Conservation (phyloP, 2,329 filamentous ascomycete genomes). For the Aspergillus candidus region DNA sequence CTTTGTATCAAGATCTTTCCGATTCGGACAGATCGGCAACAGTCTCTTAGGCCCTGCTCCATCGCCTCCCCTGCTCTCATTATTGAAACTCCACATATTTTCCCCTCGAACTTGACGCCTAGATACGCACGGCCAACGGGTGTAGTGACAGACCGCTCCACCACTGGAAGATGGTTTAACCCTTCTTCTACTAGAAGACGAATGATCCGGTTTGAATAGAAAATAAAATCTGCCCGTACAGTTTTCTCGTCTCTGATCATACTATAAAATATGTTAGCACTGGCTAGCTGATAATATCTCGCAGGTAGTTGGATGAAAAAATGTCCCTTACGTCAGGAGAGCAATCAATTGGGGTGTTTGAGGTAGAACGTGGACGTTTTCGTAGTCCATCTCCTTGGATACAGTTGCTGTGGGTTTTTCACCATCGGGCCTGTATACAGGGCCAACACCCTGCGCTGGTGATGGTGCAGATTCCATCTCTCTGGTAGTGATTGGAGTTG, state of each 20-base stretch:
- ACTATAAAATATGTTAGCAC: slow-evolving; percentile 43
- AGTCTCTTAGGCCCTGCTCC: slow-evolving; percentile 94
- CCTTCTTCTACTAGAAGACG: slow-evolving; percentile 94
- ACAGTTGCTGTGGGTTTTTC: slow-evolving; percentile 85
- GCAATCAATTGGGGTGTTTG: slow-evolving; percentile 97
- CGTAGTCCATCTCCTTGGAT: slow-evolving; percentile 71
- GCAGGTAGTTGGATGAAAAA: no score
- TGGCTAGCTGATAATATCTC: not conserved
- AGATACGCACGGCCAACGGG: slow-evolving; percentile 83
- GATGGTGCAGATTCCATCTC: slow-evolving; percentile 30
- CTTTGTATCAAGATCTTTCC: slow-evolving; percentile 98
- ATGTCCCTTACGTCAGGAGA: slow-evolving; percentile 75
- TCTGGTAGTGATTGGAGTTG: not conserved
- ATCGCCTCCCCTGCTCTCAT: slow-evolving; percentile 98
- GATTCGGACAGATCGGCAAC: slow-evolving; percentile 94
- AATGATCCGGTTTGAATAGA: slow-evolving; percentile 98
- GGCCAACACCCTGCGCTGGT: slow-evolving; percentile 66
- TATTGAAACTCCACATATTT: slow-evolving; percentile 97
- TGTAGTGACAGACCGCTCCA: slow-evolving; percentile 82
- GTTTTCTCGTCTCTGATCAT: slow-evolving; percentile 94
- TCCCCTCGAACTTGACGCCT: slow-evolving; percentile 91
- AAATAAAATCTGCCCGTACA: slow-evolving; percentile 92
- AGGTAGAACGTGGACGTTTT: slow-evolving; percentile 82
- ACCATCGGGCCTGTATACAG: slow-evolving; percentile 66
- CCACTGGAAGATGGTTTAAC: slow-evolving; percentile 88